Evolutionary conservation across 371 early-diverging fungal species (phyloP).

Genomic region (Cokeromyces recurvatus): DNA sequence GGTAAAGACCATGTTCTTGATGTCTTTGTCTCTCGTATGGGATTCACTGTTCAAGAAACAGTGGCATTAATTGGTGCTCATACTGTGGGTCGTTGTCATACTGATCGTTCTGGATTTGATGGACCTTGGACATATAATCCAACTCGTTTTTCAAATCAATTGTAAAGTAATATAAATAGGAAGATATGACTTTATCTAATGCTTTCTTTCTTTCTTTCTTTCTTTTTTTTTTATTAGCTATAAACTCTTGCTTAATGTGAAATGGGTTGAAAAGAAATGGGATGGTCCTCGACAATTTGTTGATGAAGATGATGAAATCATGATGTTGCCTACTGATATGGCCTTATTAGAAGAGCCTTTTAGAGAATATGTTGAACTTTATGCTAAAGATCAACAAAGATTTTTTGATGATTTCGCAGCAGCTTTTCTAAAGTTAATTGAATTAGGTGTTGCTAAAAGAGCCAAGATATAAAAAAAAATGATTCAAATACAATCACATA

Average conservation of each 20-base stretch:
- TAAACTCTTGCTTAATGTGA: constrained; percentile 59
- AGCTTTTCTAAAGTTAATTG: constrained; percentile 78
- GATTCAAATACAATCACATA: no score
- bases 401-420: constrained; percentile 80
- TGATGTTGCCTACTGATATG: constrained; percentile 91
- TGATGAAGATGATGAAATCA: constrained; percentile 63
- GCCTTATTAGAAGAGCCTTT: constrained; percentile 66
- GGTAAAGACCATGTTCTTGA: constrained; percentile 68
- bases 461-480: constrained; percentile 44
- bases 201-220: not conserved
- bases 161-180: constrained; percentile 25
- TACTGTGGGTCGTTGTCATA: constrained; percentile 86
- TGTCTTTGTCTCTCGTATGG: constrained; percentile 76
- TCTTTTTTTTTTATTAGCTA: constrained; percentile 36
- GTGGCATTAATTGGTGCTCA: constrained; percentile 87
- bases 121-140: constrained; percentile 89
- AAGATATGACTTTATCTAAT: not conserved
- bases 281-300: constrained; percentile 72
- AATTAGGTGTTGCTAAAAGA: constrained; percentile 68
- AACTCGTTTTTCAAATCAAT: constrained; percentile 81
- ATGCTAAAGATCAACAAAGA: constrained; percentile 70
- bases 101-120: constrained; percentile 76
- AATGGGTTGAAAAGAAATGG: constrained; percentile 72
- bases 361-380: constrained; percentile 69
- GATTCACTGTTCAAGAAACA: constrained; percentile 73